Evolutionary conservation across 225 moss, liverwort and hornwort species (phyloP).

Genomic region (Takakia lepidozioides): DNA sequence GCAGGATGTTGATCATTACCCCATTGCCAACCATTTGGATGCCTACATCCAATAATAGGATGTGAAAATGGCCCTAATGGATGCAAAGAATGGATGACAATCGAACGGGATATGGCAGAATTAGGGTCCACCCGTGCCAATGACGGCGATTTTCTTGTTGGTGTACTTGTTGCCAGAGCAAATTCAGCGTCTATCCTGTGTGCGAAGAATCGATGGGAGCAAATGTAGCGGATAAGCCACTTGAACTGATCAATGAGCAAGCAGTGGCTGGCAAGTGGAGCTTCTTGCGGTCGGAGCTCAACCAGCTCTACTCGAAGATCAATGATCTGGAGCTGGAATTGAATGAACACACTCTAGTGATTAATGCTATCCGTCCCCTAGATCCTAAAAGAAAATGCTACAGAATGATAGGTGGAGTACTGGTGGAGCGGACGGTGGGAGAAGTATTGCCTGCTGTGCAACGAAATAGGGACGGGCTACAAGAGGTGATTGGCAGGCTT

Average conservation of each 20-base stretch:
- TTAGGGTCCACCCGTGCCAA: no score
- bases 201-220: slow-evolving; percentile 1
- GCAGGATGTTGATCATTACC: no score
- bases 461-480: slow-evolving; percentile 79
- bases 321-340: slow-evolving; percentile 92
- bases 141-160: no score
- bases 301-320: slow-evolving; percentile 85
- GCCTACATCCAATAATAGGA: no score
- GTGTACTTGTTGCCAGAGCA: no score
- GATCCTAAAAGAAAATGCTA: slow-evolving; percentile 76
- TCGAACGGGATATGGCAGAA: no score
- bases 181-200: no score
- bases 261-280: slow-evolving; percentile 98
- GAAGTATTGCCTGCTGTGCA: slow-evolving; percentile 87
- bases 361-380: slow-evolving; percentile 70
- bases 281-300: slow-evolving; percentile 75
- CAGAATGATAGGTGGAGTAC: slow-evolving; percentile 90
- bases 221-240: slow-evolving; percentile 15
- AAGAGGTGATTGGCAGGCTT: slow-evolving; percentile 76
- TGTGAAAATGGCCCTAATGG: no score
- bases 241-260: slow-evolving; percentile 88
- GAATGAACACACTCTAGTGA: slow-evolving; percentile 87
- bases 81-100: no score
- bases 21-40: no score
- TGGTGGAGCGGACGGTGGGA: slow-evolving; percentile 80